Evolutionary conservation across 176 grass and related monocot species (phyloP).

Genomic region (Oryza longistaminata): DNA sequence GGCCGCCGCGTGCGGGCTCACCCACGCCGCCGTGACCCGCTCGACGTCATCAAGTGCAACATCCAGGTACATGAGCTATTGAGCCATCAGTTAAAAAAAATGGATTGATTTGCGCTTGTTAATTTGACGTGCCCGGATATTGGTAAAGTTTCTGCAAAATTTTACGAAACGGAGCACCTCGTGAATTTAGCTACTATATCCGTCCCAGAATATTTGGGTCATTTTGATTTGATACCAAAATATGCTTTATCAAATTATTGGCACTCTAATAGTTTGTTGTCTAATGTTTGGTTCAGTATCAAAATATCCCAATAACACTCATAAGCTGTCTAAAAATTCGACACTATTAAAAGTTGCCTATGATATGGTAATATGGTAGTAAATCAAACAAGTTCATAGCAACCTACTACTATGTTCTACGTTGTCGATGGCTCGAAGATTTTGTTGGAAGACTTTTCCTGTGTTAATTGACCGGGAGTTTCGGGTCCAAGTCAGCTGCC

Average conservation of each 20-base stretch:
- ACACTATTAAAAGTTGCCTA: no score
- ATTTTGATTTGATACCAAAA: no score
- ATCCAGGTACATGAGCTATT: slow-evolving; percentile 56
- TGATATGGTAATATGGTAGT: no score
- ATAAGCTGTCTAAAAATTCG: no score
- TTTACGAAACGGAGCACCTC: not conserved
- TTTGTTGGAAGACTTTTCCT: not conserved
- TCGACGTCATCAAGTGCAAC: slow-evolving; percentile 95
- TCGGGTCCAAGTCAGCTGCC: not conserved
- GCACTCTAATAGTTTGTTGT: no score
- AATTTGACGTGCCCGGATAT: not conserved
- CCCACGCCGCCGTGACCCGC: slow-evolving; percentile 85
- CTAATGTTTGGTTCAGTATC: no score
- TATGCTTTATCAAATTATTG: no score
- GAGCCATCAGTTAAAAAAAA: not conserved
- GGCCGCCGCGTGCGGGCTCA: slow-evolving; percentile 75
- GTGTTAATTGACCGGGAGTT: not conserved
- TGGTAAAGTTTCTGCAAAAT: not conserved
- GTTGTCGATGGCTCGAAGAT: not conserved
- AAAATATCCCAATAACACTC: no score
- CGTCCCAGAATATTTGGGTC: no score
- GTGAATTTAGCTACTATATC: no score
- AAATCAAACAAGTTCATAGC: no score
- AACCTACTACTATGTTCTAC: no score
- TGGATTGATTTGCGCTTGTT: not conserved